Evolutionary conservation across 441 rosid genomes (phyloP).

Genomic region (Geranium incanum): DNA sequence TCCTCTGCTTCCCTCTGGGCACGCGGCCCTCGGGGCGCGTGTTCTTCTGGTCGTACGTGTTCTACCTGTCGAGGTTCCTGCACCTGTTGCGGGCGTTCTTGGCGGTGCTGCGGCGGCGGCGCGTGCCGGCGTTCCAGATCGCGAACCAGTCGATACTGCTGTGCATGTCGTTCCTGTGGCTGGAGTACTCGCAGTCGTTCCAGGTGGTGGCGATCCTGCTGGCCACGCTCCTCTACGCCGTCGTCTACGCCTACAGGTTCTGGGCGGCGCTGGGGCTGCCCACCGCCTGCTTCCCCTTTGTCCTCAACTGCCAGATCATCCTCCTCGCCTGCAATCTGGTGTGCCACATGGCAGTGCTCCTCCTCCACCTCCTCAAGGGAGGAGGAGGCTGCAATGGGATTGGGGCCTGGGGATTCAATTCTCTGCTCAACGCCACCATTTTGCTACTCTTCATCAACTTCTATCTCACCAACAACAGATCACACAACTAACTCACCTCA

Average conservation of each 20-base stretch:
- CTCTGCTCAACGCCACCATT: background rate
- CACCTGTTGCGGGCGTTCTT: conserved; percentile 27
- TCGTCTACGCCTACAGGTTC: conserved; percentile 24
- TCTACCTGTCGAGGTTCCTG: conserved; percentile 26
- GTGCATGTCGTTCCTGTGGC: conserved; percentile 26
- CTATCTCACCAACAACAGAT: background rate
- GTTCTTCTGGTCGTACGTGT: conserved; percentile 24
- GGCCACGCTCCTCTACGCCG: conserved; percentile 21
- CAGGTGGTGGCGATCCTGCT: conserved; percentile 3
- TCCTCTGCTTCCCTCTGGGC: conserved; percentile 29
- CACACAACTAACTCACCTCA: too few relatives aligned
- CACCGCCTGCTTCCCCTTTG: conserved; percentile 17
- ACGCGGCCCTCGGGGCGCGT: conserved; percentile 30
- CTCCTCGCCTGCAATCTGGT: background rate
- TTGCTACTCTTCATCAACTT: background rate
- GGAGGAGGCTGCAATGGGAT: conserved; percentile 26
- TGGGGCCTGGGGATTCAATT: conserved; percentile 18
- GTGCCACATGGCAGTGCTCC: conserved; percentile 19
- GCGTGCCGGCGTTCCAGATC: conserved; percentile 19
- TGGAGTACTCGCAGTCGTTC: conserved; percentile 15
- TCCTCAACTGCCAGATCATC: background rate
- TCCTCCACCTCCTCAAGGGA: conserved; percentile 16
- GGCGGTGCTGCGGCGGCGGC: conserved; percentile 20
- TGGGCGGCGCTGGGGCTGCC: conserved; percentile 26
- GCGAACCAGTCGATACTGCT: conserved; percentile 24